A percentile compares a stretch with the other conserved stretches of the same genome.
phyloP scores from a whole-genome alignment of 768 basidiomycete species.

The Suillus variegatus region DNA sequence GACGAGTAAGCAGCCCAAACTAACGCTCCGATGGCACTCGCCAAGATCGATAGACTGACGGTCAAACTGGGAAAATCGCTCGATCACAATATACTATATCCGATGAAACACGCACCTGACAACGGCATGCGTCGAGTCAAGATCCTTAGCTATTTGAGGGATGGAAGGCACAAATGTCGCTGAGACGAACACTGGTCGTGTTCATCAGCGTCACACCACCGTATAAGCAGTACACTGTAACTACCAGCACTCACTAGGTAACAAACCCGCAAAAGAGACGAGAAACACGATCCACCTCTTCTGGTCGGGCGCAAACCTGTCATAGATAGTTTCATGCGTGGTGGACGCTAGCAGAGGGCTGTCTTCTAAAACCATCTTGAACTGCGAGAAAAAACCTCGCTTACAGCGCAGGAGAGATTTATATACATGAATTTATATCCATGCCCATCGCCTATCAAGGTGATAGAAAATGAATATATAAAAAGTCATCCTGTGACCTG shows the following conservation, averaged over 20 bases:
- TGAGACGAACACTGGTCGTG: conserved; percentile 58
- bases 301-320: conserved; percentile 50
- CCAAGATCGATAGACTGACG: conserved; percentile 51
- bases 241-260: conserved; percentile 51
- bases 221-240: background rate
- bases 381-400: background rate
- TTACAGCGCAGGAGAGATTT: background rate
- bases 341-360: conserved; percentile 21
- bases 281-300: conserved; percentile 58
- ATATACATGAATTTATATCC: background rate
- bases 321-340: conserved; percentile 44
- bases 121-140: conserved; percentile 54
- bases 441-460: background rate
- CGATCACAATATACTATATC: background rate
- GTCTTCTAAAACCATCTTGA: conserved; percentile 29
- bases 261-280: conserved; percentile 60
- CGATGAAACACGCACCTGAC: conserved; percentile 47
- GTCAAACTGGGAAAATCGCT: conserved; percentile 36
- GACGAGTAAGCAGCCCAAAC: conserved; percentile 53
- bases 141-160: conserved; percentile 68
- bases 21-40: conserved; percentile 46
- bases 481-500: background rate
- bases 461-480: background rate
- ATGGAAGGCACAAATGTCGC: conserved; percentile 76
- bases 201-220: background rate